Percentiles rank a stretch among this genome's conserved stretches.
Evolutionary conservation across 305 asterid species (phyloP).

Genomic region (Solanum hybrid): DNA sequence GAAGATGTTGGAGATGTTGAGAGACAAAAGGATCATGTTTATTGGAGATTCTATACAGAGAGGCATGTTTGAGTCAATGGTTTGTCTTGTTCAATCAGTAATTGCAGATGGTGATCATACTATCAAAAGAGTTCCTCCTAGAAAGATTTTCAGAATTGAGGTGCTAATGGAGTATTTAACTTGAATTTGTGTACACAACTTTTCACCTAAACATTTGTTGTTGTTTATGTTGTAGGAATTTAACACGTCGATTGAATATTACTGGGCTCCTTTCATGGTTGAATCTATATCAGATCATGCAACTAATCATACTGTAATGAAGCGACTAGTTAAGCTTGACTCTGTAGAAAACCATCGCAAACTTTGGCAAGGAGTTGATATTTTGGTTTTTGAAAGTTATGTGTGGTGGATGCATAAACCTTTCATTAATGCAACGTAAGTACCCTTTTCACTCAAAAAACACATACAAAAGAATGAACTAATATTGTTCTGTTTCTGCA

Average conservation of each 20-base stretch:
- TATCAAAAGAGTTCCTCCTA: constrained; percentile 60
- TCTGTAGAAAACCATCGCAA: constrained; percentile 60
- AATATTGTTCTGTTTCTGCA: constrained; percentile 6
- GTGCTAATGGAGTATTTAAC: constrained; percentile 17
- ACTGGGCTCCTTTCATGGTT: constrained; percentile 88
- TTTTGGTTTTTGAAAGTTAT: constrained; percentile 75
- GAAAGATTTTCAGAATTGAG: constrained; percentile 67
- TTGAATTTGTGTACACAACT: background rate
- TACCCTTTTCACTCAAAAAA: background rate
- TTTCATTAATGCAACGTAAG: constrained; percentile 69
- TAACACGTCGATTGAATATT: constrained; percentile 83
- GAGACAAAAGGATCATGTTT: constrained; percentile 83
- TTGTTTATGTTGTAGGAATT: constrained; percentile 37
- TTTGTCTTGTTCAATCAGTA: constrained; percentile 68
- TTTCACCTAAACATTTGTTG: background rate
- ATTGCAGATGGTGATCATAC: constrained; percentile 47
- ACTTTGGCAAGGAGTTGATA: constrained; percentile 66
- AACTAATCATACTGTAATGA: constrained; percentile 61
- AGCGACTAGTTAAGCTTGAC: constrained; percentile 69
- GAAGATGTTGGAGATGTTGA: constrained; percentile 68
- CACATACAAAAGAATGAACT: background rate
- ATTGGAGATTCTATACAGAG: constrained; percentile 89
- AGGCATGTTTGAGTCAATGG: constrained; percentile 94
- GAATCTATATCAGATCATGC: constrained; percentile 94
- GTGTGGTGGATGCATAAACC: constrained; percentile 98